phyloP scores from a whole-genome alignment of 2,329 filamentous ascomycete species.

The Stagonosporopsis rhizophila region DNA sequence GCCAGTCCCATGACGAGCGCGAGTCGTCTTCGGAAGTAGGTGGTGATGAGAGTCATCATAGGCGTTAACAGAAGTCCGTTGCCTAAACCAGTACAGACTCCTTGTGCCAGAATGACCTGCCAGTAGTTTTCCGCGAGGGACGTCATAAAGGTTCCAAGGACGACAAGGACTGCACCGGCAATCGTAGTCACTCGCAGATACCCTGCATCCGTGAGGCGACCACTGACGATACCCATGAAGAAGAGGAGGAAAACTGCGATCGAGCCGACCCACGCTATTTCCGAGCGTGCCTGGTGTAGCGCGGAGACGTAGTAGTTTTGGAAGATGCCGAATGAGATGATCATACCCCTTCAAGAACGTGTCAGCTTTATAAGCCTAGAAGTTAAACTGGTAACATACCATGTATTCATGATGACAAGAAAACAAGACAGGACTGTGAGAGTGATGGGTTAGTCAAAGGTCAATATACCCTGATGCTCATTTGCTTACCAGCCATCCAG shows the following conservation, averaged over 20 bases:
- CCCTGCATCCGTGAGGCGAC: slow-evolving; percentile 57
- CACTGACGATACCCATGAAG: slow-evolving; percentile 54
- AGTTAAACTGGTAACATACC: no score
- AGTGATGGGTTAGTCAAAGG: no score
- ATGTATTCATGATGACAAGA: no score
- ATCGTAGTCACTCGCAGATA: slow-evolving; percentile 52
- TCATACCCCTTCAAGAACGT: no score
- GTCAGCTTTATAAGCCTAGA: no score
- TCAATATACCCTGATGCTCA: no score
- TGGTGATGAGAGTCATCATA: slow-evolving; percentile 36
- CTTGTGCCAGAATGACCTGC: slow-evolving; percentile 47
- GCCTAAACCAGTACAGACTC: slow-evolving; percentile 35
- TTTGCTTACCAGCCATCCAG: no score
- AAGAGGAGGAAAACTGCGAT: slow-evolving; percentile 57
- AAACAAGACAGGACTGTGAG: no score
- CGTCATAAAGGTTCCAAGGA: slow-evolving; percentile 58
- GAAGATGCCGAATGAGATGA: slow-evolving; percentile 30
- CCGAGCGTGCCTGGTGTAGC: slow-evolving; percentile 49
- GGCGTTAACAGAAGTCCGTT: slow-evolving; percentile 32
- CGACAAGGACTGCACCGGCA: slow-evolving; percentile 49
- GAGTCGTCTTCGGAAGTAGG: slow-evolving; percentile 32
- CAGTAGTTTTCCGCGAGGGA: slow-evolving; percentile 53
- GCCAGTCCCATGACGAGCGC: slow-evolving; percentile 23
- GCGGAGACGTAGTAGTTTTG: slow-evolving; percentile 36
- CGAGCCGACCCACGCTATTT: slow-evolving; percentile 59